Evolutionary conservation across 352 stramenopile species (phyloP).

Genomic region (Phytophthora citrophthora): DNA sequence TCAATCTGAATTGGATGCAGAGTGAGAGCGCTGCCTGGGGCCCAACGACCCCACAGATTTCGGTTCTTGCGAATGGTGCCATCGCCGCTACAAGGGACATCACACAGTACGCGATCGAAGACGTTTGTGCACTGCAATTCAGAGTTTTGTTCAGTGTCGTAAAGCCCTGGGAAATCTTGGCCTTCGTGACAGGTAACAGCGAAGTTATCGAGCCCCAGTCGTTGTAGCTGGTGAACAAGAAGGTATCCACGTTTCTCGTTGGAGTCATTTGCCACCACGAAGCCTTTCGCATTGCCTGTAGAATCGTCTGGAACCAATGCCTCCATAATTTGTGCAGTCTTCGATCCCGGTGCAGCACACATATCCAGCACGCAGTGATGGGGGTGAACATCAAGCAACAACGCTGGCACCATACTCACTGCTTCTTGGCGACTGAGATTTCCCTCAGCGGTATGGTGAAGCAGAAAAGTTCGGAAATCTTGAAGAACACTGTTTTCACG

Average conservation of each 20-base stretch:
- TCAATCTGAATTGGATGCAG: conserved; percentile 94
- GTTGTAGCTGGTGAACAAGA: conserved; percentile 94
- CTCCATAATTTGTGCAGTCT: conserved; percentile 98
- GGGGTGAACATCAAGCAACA: conserved; percentile 94
- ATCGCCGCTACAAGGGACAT: conserved; percentile 65
- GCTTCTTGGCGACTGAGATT: conserved; percentile 97
- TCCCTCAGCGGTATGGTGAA: conserved; percentile 90
- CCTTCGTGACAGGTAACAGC: conserved; percentile 94
- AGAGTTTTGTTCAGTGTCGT: conserved; percentile 30
- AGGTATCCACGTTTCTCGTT: conserved; percentile 97
- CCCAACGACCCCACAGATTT: conserved; percentile 92
- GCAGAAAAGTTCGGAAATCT: conserved; percentile 93
- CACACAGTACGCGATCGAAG: conserved; percentile 55
- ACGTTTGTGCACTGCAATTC: conserved; percentile 57
- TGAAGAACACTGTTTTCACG: conserved; percentile 67
- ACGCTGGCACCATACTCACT: conserved; percentile 97
- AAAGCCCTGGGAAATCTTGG: conserved; percentile 94
- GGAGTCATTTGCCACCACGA: conserved; percentile 96
- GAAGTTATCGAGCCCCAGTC: conserved; percentile 69
- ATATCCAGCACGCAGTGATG: conserved; percentile 82
- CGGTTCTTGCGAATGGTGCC: conserved; percentile 98
- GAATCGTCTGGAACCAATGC: conserved; percentile 36
- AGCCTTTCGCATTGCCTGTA: conserved; percentile 45
- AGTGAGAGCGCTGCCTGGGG: conserved; percentile 77
- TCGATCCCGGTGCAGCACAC: conserved; percentile 96